Conservation (phyloP, 2,329 filamentous ascomycete species). For the Epichloe coenophiala region DNA sequence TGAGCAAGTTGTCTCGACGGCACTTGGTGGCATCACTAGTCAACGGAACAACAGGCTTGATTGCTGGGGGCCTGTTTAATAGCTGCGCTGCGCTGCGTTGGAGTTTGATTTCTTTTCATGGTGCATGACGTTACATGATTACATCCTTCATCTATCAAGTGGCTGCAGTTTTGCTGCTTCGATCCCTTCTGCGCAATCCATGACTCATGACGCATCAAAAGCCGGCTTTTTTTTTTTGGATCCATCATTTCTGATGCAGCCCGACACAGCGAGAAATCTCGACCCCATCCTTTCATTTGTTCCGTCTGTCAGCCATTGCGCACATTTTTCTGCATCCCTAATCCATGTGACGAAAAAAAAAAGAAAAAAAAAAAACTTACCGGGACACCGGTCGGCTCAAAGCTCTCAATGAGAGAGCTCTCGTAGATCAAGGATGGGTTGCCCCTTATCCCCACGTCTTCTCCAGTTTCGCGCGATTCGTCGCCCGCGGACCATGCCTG, state of each 20-base stretch:
- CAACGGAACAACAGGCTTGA: too few species aligned
- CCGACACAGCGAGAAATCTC: conserved; percentile 45
- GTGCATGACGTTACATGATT: neutral
- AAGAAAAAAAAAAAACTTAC: conserved; percentile 26
- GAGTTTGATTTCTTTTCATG: neutral
- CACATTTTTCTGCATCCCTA: neutral
- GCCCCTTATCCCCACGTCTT: conserved; percentile 27
- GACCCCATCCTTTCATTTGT: conserved; percentile 41
- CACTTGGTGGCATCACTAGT: too few species aligned
- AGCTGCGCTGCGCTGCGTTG: too few species aligned
- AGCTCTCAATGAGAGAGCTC: conserved; percentile 49
- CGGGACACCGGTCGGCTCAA: conserved; percentile 52
- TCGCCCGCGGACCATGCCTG: neutral
- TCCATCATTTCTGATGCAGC: neutral
- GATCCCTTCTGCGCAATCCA: neutral
- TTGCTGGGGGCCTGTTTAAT: too few species aligned
- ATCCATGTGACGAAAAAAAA: neutral
- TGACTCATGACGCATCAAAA: neutral
- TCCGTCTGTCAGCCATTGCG: neutral
- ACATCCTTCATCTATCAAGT: too few species aligned
- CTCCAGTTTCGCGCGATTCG: neutral
- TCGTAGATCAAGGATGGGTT: conserved; percentile 55
- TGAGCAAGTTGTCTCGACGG: too few species aligned
- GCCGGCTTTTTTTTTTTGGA: too few species aligned
- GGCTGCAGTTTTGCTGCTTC: neutral